These are phyloP conservation scores for Buxus sempervirens DNA, from an alignment of 164 flowering plant genomes.

Conservation along the genomic window DNA sequence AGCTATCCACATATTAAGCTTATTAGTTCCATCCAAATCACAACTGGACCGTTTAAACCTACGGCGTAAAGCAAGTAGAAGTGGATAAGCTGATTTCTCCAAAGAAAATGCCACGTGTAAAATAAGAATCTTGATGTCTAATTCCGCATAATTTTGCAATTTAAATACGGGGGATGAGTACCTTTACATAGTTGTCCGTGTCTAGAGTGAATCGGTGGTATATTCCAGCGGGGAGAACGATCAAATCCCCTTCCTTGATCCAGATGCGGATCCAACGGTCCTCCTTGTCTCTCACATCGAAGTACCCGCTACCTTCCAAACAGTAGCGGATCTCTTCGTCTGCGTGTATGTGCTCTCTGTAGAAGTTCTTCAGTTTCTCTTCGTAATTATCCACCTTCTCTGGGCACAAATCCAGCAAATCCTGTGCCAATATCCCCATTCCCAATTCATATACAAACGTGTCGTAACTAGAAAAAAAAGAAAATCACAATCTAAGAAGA, in stretches of 20 bases:
- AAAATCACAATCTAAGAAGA: neutral
- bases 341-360: slow-evolving; percentile 81
- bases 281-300: slow-evolving; percentile 79
- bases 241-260: slow-evolving; percentile 85
- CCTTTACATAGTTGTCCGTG: slow-evolving; percentile 77
- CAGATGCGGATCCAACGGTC: slow-evolving; percentile 90
- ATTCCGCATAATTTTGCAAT: no score
- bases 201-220: slow-evolving; percentile 96
- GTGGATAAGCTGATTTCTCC: no score
- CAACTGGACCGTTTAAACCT: no score
- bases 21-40: no score
- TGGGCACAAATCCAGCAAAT: slow-evolving; percentile 83
- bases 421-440: slow-evolving; percentile 36
- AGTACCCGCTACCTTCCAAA: slow-evolving; percentile 84
- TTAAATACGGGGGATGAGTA: no score
- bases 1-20: no score
- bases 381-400: slow-evolving; percentile 78
- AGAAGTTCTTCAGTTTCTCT: slow-evolving; percentile 85
- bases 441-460: neutral
- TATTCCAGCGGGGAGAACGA: slow-evolving; percentile 87
- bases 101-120: no score
- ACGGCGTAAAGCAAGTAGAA: no score
- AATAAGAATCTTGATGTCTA: no score
- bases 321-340: slow-evolving; percentile 96
- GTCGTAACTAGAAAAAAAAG: neutral